Evolutionary conservation across 2,329 filamentous ascomycete genomes (phyloP).

Genomic region (Tolypocladium sp.): DNA sequence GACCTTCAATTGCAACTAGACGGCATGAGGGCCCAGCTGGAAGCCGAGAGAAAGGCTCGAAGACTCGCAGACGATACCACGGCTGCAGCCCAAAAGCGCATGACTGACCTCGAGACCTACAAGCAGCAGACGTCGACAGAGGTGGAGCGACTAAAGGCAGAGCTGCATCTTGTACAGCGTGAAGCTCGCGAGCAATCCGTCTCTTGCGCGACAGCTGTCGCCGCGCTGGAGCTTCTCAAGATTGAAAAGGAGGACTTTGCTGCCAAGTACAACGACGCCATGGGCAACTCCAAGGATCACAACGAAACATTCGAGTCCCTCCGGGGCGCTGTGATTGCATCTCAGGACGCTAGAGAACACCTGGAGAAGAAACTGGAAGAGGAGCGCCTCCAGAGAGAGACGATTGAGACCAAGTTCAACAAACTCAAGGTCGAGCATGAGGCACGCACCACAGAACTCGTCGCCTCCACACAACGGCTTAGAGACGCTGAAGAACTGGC

Average conservation of each 20-base stretch:
- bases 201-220: slow-evolving; percentile 65
- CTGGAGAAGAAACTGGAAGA: slow-evolving; percentile 77
- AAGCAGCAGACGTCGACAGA: slow-evolving; percentile 78
- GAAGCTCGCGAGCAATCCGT: slow-evolving; percentile 73
- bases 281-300: slow-evolving; percentile 61
- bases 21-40: slow-evolving; percentile 57
- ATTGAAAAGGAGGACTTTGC: slow-evolving; percentile 79
- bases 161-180: slow-evolving; percentile 72
- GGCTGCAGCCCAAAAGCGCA: slow-evolving; percentile 71
- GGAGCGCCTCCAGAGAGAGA: slow-evolving; percentile 67
- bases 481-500: slow-evolving; percentile 82
- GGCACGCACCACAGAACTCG: slow-evolving; percentile 66
- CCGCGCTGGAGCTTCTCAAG: slow-evolving; percentile 63
- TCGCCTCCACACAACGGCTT: slow-evolving; percentile 62
- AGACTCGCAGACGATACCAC: slow-evolving; percentile 83
- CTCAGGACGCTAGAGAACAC: slow-evolving; percentile 64
- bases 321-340: slow-evolving; percentile 68
- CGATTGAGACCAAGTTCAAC: slow-evolving; percentile 65
- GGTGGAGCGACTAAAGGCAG: slow-evolving; percentile 74
- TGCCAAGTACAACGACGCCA: slow-evolving; percentile 56
- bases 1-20: slow-evolving; percentile 75
- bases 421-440: slow-evolving; percentile 80
- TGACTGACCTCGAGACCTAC: slow-evolving; percentile 74
- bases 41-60: slow-evolving; percentile 71
- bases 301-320: slow-evolving; percentile 64